phyloP scores from a whole-genome alignment of 208 protist species.

The Leishmania arabica region DNA sequence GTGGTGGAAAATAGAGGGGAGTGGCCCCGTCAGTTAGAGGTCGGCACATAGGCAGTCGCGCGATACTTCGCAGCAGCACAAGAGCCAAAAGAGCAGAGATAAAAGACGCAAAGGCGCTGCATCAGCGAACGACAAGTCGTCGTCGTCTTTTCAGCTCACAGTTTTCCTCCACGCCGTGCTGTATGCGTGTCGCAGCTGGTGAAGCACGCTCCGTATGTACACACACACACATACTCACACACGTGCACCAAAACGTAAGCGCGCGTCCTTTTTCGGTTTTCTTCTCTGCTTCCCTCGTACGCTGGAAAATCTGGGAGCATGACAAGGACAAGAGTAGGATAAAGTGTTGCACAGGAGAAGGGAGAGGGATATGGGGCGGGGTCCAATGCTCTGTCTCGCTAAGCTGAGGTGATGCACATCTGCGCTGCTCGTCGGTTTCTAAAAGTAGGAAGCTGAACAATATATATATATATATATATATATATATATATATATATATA shows the following conservation, averaged over 20 bases:
- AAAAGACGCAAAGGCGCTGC: neutral
- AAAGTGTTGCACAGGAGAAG: neutral
- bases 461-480: neutral
- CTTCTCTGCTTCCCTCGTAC: neutral
- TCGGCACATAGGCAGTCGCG: neutral
- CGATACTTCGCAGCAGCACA: neutral
- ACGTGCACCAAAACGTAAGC: neutral
- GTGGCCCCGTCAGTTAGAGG: neutral
- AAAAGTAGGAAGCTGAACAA: neutral
- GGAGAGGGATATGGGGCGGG: neutral
- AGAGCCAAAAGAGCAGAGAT: neutral
- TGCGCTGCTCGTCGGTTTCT: neutral
- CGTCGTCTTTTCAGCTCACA: neutral
- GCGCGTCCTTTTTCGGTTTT: neutral
- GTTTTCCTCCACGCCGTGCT: neutral
- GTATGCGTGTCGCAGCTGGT: neutral
- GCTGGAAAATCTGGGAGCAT: neutral
- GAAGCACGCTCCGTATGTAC: neutral
- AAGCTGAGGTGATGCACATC: neutral
- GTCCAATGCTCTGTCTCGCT: too few relatives aligned
- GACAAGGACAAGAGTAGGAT: neutral
- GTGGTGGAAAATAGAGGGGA: neutral
- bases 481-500: neutral
- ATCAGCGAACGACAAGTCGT: neutral
- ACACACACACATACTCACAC: neutral